A percentile compares a stretch with the other conserved stretches of the same genome.
Evolutionary conservation across 768 basidiomycete species (phyloP).

Genomic region (Lactifluus piperatus): DNA sequence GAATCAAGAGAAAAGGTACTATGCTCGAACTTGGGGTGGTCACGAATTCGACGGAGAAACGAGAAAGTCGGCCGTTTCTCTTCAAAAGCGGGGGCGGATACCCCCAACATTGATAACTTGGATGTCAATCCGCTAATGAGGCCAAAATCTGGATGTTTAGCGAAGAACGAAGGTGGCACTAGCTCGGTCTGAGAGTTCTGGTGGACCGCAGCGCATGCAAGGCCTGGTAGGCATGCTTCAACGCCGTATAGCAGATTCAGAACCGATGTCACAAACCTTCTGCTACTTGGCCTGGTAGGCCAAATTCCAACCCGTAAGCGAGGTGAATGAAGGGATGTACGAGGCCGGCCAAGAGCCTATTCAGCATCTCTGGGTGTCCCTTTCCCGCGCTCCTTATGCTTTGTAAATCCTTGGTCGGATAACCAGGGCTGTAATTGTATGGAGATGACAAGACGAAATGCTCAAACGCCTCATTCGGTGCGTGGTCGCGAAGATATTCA

Average conservation of each 20-base stretch:
- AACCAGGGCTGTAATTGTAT: slow-evolving; percentile 34
- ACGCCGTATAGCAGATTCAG: background rate
- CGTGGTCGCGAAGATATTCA: slow-evolving; percentile 32
- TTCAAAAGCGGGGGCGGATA: slow-evolving; percentile 27
- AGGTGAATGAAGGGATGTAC: slow-evolving; percentile 59
- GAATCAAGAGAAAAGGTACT: slow-evolving; percentile 1
- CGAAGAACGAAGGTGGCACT: slow-evolving; percentile 26
- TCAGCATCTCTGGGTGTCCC: slow-evolving; percentile 45
- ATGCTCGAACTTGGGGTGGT: slow-evolving; percentile 32
- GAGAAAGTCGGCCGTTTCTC: slow-evolving; percentile 31
- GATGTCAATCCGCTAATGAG: slow-evolving; percentile 24
- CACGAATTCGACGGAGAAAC: slow-evolving; percentile 46
- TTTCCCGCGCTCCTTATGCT: slow-evolving; percentile 16
- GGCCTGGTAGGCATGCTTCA: slow-evolving; percentile 30
- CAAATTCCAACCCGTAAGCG: slow-evolving; percentile 57
- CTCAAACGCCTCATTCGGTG: slow-evolving; percentile 41
- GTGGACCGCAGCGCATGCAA: slow-evolving; percentile 49
- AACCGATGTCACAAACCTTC: slow-evolving; percentile 38
- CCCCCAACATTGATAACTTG: slow-evolving; percentile 10
- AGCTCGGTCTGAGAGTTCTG: slow-evolving; percentile 29
- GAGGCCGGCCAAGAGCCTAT: slow-evolving; percentile 45
- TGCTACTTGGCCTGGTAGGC: slow-evolving; percentile 45
- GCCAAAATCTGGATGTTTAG: background rate
- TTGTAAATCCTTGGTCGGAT: slow-evolving; percentile 18
- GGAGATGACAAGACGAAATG: slow-evolving; percentile 49